phyloP scores from a whole-genome alignment of 148 eudicot genomes.

The Simmondsia chinensis region DNA sequence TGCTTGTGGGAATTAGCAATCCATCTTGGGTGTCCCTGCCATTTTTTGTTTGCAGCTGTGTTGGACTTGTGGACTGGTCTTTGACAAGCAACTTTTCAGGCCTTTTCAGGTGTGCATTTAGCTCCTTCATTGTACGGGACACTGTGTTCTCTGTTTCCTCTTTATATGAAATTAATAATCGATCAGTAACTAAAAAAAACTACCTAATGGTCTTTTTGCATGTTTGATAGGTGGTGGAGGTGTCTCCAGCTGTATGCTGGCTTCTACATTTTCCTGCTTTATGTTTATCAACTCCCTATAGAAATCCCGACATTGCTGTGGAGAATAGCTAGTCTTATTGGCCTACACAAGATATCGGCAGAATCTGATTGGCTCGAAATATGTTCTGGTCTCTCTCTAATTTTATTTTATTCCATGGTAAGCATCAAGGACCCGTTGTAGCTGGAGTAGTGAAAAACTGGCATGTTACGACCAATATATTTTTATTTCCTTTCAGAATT shows the following conservation, averaged over 20 bases:
- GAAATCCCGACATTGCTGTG: conserved; percentile 28
- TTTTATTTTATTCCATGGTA: conserved; percentile 76
- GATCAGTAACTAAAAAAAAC: too few relatives aligned
- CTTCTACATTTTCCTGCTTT: conserved; percentile 56
- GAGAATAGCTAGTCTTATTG: conserved; percentile 42
- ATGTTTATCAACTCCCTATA: conserved; percentile 80
- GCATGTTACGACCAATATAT: neutral
- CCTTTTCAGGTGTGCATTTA: conserved; percentile 32
- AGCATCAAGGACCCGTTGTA: conserved; percentile 5
- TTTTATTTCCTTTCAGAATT: neutral
- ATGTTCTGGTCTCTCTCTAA: conserved; percentile 62
- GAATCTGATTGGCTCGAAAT: conserved; percentile 67
- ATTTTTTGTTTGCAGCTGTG: conserved; percentile 83
- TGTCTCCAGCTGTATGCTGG: conserved; percentile 75
- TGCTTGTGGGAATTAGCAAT: conserved; percentile 78
- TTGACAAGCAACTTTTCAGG: conserved; percentile 94
- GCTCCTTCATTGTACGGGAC: neutral
- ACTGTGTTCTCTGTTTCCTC: too few relatives aligned
- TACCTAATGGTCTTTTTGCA: conserved; percentile 1
- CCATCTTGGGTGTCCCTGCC: conserved; percentile 96
- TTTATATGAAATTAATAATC: too few relatives aligned
- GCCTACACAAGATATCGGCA: conserved; percentile 67
- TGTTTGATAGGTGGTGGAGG: conserved; percentile 84
- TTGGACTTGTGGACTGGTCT: conserved; percentile 96
- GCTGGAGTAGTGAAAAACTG: neutral